phyloP scores from a whole-genome alignment of 2,329 filamentous ascomycete genomes.

The Zymoseptoria crescenta region DNA sequence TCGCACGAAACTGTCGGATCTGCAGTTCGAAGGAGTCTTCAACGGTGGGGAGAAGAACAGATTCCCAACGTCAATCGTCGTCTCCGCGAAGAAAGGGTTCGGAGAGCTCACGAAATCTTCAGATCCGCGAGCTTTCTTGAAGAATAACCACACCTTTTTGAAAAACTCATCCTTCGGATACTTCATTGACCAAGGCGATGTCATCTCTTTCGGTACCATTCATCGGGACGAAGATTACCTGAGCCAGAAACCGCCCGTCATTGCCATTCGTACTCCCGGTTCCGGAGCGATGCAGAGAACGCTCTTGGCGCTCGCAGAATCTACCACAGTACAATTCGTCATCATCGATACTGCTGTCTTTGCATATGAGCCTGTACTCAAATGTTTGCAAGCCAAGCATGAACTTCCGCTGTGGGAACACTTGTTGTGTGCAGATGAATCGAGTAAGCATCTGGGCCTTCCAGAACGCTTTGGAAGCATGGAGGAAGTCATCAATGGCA shows the following conservation, averaged over 20 bases:
- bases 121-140: constrained; percentile 40
- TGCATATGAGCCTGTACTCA: constrained; percentile 59
- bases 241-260: constrained; percentile 34
- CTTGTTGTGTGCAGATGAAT: constrained; percentile 35
- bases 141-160: constrained; percentile 44
- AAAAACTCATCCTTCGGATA: constrained; percentile 56
- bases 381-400: constrained; percentile 48
- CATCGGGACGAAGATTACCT: constrained; percentile 46
- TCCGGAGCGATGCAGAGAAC: constrained; percentile 39
- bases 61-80: constrained; percentile 1
- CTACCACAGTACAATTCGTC: constrained; percentile 38
- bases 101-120: background rate
- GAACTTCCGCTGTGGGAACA: constrained; percentile 50
- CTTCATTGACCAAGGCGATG: constrained; percentile 43
- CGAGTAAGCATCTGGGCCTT: constrained; percentile 5
- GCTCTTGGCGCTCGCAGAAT: constrained; percentile 37
- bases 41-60: constrained; percentile 4
- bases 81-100: constrained; percentile 3
- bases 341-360: constrained; percentile 60
- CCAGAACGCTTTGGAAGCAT: background rate
- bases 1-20: constrained; percentile 31
- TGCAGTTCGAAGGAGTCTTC: constrained; percentile 28
- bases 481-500: background rate
- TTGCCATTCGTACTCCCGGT: constrained; percentile 48
- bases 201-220: constrained; percentile 55